Evolutionary conservation across 164 flowering plant genomes (phyloP), one percentile per base, ranked within the genome.

Genomic region (Akebia trifoliata): DNA sequence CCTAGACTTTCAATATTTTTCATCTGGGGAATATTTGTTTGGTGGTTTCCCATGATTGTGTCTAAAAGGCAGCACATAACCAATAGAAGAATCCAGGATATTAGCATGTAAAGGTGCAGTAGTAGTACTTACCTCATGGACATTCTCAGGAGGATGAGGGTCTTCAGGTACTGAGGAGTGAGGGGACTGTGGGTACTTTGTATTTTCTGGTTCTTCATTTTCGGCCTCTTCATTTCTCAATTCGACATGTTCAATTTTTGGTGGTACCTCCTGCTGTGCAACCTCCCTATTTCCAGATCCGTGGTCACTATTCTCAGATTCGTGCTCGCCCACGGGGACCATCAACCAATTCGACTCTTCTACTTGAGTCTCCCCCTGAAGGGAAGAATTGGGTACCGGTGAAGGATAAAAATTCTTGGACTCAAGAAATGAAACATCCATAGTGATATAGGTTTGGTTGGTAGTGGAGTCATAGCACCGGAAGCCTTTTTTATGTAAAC

Each of bases 391-490:
- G 34, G 34, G 29, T 24, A 43, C 8, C n/a, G n/a, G n/a, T n/a
- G n/a, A n/a, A n/a, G 26, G 15, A 8, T 8, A 35, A 35, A 17
- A 53, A n/a, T 29, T 21, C 8, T 53, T 29, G 2, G 40, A 20
- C 11, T 53, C 56, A 11, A 10, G 30, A 26, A 55, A 39, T 4
- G 56, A 18, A 20, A 22, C 43, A 36, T 53, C 56, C 42, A 53
- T 9, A 21, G 43, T 18, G 9, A 53, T 35, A 53, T 53, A 35
- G n/a, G 24, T 0, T 32, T 8, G 21, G 2, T 20, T 6, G 0
- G 39, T 22, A 1, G 8, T 7, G 2, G 57, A 44, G 6, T 54
- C 44, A 37, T 35, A 54, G 20, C 58, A 36, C 2, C 34, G 18
- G 11, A 22, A 54, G 2, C 58, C 58, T 26, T 54, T 54, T 38